Base-by-base conservation (phyloP, 2,329 filamentous ascomycete genomes). In the Colletotrichum lentis region DNA sequence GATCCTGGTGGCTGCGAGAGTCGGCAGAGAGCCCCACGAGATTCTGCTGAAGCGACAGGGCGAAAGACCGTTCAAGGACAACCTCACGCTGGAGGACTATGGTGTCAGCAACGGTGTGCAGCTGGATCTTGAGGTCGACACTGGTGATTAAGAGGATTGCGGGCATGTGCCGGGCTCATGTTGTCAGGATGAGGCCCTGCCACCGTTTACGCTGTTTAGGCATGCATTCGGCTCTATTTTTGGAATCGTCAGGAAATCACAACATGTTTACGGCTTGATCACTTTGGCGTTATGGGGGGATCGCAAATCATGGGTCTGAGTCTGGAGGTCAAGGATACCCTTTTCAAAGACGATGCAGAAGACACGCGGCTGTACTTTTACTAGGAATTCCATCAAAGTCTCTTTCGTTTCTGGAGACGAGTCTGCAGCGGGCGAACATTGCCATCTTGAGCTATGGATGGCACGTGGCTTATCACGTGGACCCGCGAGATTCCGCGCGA, bases 21-120 rank as follows among this genome's bases (percentile, higher is more conserved):
- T 97, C 74, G 95, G 95, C 2, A 88, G 95, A 43, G 90, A 96
- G 73, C 91, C 94, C 52, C 92, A 95, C 75, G 93, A 97, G 81
- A 97, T 98, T 71, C 84, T 97, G 80, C 80, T 98, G 68, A 96
- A 96, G 83, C 85, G 95, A 72, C 95, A 98, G 80, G 93, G 94
- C 14, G 93, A 97, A 81, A 82, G 94, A 71, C 94, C 95, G 27
- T 97, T 98, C 78, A 97, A 97, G 83, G 94, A 98, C 76, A 87
- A 91, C 73, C 85, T 97, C 69, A 94, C 89, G 41, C 79, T 97
- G 73, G 92, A 92, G 75, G 95, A 98, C 80, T 98, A 97, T 79
- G 93, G 92, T n/a, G 90, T 98, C 65, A 93, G 91, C 74, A 96
- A 96, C 80, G 95, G 95, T 11, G 94, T 97, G 75, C 86, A 89